A percentile compares a stretch with the other conserved stretches of the same genome.
phyloP scores from a whole-genome alignment of 75 land plant genomes.

The Chamaecyparis obtusa region DNA sequence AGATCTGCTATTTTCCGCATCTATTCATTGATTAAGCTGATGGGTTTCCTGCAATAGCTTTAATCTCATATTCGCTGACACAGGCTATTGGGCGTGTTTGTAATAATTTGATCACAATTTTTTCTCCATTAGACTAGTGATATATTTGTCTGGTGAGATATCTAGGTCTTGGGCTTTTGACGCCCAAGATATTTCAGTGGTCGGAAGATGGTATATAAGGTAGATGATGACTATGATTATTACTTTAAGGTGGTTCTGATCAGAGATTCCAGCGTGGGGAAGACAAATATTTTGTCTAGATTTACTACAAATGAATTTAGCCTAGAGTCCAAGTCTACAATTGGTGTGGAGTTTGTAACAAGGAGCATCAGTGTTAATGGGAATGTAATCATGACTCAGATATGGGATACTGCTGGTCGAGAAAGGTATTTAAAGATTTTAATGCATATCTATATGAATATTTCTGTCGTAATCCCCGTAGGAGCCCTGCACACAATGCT shows the following conservation, averaged over 20 bases:
- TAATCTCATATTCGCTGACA: background rate
- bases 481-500: background rate
- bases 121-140: background rate
- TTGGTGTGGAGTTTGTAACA: conserved; percentile 47
- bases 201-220: conserved; percentile 7
- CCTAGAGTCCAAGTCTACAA: conserved; percentile 38
- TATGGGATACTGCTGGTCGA: too few species aligned
- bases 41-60: background rate
- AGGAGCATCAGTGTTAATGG: conserved; percentile 42
- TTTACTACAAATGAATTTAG: conserved; percentile 28
- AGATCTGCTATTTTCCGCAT: background rate
- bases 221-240: conserved; percentile 26
- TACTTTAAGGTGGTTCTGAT: conserved; percentile 40
- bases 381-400: conserved; percentile 59
- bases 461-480: background rate
- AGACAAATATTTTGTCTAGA: conserved; percentile 36
- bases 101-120: background rate
- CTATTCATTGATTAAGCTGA: background rate
- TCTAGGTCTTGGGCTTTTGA: conserved; percentile 1
- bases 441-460: too few species aligned
- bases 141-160: background rate
- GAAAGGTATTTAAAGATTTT: too few species aligned
- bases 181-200: background rate
- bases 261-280: conserved; percentile 44
- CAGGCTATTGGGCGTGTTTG: background rate